Evolutionary conservation across 495 filamentous ascomycete species (phyloP).

Genomic region (Lophiostoma macrostomum): DNA sequence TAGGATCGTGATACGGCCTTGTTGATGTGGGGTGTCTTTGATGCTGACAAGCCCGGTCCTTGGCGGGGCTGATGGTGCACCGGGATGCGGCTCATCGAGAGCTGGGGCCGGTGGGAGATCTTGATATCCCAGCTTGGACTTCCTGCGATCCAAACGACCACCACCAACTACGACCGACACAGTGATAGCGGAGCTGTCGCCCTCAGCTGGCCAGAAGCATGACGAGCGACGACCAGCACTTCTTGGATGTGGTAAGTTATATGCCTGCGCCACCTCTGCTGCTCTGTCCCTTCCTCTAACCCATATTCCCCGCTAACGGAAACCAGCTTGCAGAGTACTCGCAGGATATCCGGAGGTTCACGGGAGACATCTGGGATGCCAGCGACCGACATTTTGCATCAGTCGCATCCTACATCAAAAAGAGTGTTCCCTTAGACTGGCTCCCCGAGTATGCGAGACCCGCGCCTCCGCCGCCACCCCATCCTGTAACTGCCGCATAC

Average conservation of each 20-base stretch:
- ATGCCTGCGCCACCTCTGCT: background rate
- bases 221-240: constrained; percentile 62
- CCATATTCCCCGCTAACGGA: too few relatives aligned
- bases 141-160: too few relatives aligned
- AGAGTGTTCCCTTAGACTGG: constrained; percentile 22
- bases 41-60: too few relatives aligned
- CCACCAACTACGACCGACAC: too few relatives aligned
- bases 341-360: constrained; percentile 54
- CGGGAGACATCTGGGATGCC: constrained; percentile 20
- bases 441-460: constrained; percentile 38
- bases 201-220: constrained; percentile 36
- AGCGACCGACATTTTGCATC: constrained; percentile 26
- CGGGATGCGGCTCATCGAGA: too few relatives aligned
- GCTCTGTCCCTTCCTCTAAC: background rate
- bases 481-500: constrained; percentile 42
- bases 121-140: too few relatives aligned
- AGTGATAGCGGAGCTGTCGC: background rate
- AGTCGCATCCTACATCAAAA: constrained; percentile 24
- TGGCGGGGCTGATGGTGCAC: too few relatives aligned
- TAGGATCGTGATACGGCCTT: too few relatives aligned
- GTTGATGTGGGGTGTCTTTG: too few relatives aligned
- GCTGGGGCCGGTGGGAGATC: too few relatives aligned
- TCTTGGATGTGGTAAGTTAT: constrained; percentile 57
- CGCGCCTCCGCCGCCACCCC: constrained; percentile 48
- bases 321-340: constrained; percentile 67